A percentile compares a stretch with the other conserved stretches of the same genome.
Evolutionary conservation across 1,139 yeast species (phyloP).

Genomic region (Casaregolazyma lundiana): DNA sequence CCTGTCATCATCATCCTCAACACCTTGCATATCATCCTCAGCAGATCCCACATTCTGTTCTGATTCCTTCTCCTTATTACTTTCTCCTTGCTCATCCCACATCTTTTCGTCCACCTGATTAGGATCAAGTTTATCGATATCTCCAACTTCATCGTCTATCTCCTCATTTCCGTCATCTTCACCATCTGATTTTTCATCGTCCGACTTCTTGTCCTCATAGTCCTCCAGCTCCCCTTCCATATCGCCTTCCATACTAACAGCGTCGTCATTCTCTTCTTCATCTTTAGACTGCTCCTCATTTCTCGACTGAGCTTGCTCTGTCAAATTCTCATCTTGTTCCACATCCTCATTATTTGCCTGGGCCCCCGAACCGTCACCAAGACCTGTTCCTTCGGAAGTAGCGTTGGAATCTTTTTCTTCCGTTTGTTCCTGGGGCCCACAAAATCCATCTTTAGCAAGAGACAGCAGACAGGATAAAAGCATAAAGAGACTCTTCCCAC

Average conservation of each 20-base stretch:
- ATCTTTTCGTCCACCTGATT: slow-evolving; percentile 95
- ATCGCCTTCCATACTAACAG: slow-evolving; percentile 71
- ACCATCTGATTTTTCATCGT: slow-evolving; percentile 53
- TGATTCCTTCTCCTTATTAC: slow-evolving; percentile 54
- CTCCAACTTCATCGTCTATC: slow-evolving; percentile 85
- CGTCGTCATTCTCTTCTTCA: slow-evolving; percentile 60
- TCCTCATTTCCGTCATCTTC: slow-evolving; percentile 53
- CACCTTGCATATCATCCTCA: slow-evolving; percentile 81
- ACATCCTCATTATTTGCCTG: slow-evolving; percentile 75
- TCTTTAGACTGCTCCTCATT: slow-evolving; percentile 69
- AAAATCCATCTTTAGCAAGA: slow-evolving; percentile 82
- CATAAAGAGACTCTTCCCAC: slow-evolving; percentile 59
- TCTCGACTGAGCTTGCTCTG: slow-evolving; percentile 82
- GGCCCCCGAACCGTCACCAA: slow-evolving; percentile 95
- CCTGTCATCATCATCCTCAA: slow-evolving; percentile 42
- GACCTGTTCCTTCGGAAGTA: slow-evolving; percentile 73
- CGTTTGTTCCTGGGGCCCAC: slow-evolving; percentile 73
- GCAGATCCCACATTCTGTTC: slow-evolving; percentile 67
- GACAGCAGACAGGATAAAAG: slow-evolving; percentile 53
- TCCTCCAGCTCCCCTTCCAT: slow-evolving; percentile 93
- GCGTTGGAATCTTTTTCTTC: slow-evolving; percentile 51
- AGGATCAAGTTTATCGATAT: slow-evolving; percentile 86
- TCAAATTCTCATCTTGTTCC: slow-evolving; percentile 87
- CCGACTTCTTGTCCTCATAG: slow-evolving; percentile 52
- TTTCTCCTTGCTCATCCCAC: slow-evolving; percentile 93